These are phyloP conservation scores for Candida pseudoviswanathii DNA, from an alignment of 1,139 yeast genomes.

Conservation along the genomic window DNA sequence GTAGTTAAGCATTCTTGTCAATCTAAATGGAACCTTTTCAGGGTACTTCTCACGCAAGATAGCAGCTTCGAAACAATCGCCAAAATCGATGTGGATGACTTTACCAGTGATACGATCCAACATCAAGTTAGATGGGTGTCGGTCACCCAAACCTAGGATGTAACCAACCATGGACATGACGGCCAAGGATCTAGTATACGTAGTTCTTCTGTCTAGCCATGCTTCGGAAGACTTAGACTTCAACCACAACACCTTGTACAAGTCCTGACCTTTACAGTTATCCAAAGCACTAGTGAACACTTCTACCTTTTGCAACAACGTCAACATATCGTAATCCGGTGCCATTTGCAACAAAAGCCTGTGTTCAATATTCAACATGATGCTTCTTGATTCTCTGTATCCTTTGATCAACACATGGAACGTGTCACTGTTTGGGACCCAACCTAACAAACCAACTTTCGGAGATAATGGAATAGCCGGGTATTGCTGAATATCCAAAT, in stretches of 20 bases:
- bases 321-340: conserved; percentile 90
- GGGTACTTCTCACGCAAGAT: conserved; percentile 95
- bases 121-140: conserved; percentile 98
- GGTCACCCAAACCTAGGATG: conserved; percentile 92
- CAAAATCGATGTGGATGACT: conserved; percentile 96
- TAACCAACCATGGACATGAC: conserved; percentile 99
- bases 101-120: conserved; percentile 92
- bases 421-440: conserved; percentile 98
- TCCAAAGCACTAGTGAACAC: conserved; percentile 95
- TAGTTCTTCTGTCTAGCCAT: conserved; percentile 96
- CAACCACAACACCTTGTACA: conserved; percentile 93
- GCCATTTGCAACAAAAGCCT: conserved; percentile 98
- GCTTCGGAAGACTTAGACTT: conserved; percentile 95
- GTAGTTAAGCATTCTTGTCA: conserved; percentile 94
- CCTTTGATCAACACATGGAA: conserved; percentile 92
- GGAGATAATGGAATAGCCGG: conserved; percentile 96
- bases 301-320: conserved; percentile 89
- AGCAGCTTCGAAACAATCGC: conserved; percentile 99
- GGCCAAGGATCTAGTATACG: conserved; percentile 92
- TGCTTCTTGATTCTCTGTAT: conserved; percentile 88
- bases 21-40: conserved; percentile 95
- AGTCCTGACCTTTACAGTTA: conserved; percentile 94
- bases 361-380: conserved; percentile 88
- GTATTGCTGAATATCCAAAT: conserved; percentile 86
- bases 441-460: conserved; percentile 92